Evolutionary conservation across 176 grass and related monocot genomes (phyloP), one percentile per base, ranked within the genome.

Genomic region (Alloteropsis semialata): DNA sequence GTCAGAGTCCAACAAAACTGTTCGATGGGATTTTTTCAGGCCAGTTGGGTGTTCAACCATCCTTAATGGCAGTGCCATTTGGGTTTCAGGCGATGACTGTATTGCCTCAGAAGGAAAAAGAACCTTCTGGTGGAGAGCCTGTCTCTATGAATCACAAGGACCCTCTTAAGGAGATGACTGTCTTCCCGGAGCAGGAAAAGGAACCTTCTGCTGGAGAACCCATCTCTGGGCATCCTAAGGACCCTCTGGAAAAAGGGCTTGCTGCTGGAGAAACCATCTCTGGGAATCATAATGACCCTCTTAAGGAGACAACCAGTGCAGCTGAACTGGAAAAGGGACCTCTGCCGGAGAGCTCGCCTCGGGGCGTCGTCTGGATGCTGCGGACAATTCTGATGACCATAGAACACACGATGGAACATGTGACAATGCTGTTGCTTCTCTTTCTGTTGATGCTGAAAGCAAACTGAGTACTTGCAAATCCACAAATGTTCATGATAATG

Each of bases 1-100:
- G 70, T 66, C 72, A 81, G 72, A 89, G 50, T 75, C 32, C 86
- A 78, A 75, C 79, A 82, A 84, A 80, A 83, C 34, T 80, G 36
- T 48, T 53, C 37, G 66, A n/a, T 73, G 74, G 79, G 25, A 3
- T 14, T 29, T 73, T 43, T 77, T 65, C 83, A 70, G 74, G 78
- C 81, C 73, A 76, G 25, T 37, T 78, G 18, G 50, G 65, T 84
- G 50, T 37, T 65, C 74, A 87, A 78, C 43, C 65, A 79, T 84
- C 74, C 46, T 74, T 88, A 44, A 56, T 72, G 66, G 33, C 61
- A 76, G 75, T 15, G 15, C 79, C 85, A 76, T 64, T 69, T 74
- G 79, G 38, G 65, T 44, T 80, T 84, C 74, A 86, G 70, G 25
- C 65, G 68, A 67, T 32, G 48, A 55, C 51, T 63, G 56, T 7